Conservation (phyloP, 1,284 basidiomycete genomes). For the Cutaneotrichosporon spelunceum region DNA sequence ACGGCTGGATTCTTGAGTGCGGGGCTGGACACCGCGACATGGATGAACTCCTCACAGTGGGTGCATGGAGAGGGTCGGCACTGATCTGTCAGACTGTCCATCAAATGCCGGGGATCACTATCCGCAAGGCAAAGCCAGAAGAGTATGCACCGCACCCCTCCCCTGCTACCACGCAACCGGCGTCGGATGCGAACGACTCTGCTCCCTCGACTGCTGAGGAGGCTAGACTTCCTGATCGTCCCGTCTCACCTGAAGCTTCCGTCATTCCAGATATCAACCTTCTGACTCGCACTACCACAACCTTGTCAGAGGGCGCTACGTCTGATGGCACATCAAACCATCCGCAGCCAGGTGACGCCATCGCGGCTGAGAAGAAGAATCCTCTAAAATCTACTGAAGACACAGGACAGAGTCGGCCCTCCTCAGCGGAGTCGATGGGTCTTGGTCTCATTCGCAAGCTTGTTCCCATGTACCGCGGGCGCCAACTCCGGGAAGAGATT, state of each 20-base stretch:
- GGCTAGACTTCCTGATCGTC: neutral
- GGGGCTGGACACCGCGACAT: conserved; percentile 12
- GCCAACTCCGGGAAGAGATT: conserved; percentile 25
- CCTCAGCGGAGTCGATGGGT: neutral
- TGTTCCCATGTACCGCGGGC: conserved; percentile 31
- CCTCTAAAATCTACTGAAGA: neutral
- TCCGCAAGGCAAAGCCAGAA: neutral
- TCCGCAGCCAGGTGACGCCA: too few species aligned
- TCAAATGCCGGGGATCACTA: conserved; percentile 3
- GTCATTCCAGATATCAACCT: neutral
- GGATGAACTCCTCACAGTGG: conserved; percentile 17
- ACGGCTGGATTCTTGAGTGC: conserved; percentile 29
- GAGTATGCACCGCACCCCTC: conserved; percentile 9
- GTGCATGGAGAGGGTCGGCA: neutral
- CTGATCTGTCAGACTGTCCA: conserved; percentile 22
- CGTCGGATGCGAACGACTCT: neutral
- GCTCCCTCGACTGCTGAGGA: neutral
- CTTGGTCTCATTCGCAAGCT: conserved; percentile 21
- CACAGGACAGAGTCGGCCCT: neutral
- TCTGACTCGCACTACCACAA: neutral
- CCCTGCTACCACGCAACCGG: neutral
- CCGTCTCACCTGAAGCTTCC: neutral
- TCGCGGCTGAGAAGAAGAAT: too few species aligned
- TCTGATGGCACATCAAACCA: neutral
- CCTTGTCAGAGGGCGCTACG: neutral